Evolutionary conservation across 1,139 yeast species (phyloP).

Genomic region (Yamadazyma diddensiae): DNA sequence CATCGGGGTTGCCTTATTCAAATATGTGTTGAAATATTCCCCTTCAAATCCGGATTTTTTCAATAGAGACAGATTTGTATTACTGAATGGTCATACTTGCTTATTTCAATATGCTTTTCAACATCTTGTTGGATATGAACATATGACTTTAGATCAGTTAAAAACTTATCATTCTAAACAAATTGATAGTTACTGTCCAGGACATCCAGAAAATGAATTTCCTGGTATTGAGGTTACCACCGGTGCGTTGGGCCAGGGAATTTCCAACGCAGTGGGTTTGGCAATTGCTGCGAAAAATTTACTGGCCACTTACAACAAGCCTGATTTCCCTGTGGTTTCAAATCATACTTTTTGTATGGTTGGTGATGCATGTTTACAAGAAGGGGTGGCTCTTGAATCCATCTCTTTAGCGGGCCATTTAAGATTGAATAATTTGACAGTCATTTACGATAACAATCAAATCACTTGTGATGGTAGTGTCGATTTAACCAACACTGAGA

Average conservation of each 20-base stretch:
- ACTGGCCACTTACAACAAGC: slow-evolving; percentile 29
- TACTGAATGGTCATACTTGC: slow-evolving; percentile 34
- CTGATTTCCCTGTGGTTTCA: slow-evolving; percentile 22
- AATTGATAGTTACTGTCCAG: slow-evolving; percentile 24
- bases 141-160: slow-evolving; percentile 28
- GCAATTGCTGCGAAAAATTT: slow-evolving; percentile 34
- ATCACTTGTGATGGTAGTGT: slow-evolving; percentile 34
- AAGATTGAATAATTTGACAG: slow-evolving; percentile 27
- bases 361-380: slow-evolving; percentile 41
- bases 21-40: slow-evolving; percentile 26
- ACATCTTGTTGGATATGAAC: slow-evolving; percentile 28
- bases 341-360: slow-evolving; percentile 27
- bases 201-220: slow-evolving; percentile 36
- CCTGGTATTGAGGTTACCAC: slow-evolving; percentile 38
- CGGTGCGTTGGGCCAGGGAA: slow-evolving; percentile 40
- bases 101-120: slow-evolving; percentile 28
- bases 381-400: slow-evolving; percentile 35
- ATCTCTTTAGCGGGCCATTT: slow-evolving; percentile 36
- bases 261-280: slow-evolving; percentile 35
- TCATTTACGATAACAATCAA: slow-evolving; percentile 34
- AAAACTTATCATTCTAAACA: slow-evolving; percentile 23
- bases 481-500: slow-evolving; percentile 27
- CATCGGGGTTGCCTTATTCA: slow-evolving; percentile 32
- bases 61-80: slow-evolving; percentile 33
- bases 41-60: slow-evolving; percentile 28